Evolutionary conservation across 495 filamentous ascomycete species (phyloP), one percentile per base, ranked within the genome.

Genomic region (Penicillium salamii): DNA sequence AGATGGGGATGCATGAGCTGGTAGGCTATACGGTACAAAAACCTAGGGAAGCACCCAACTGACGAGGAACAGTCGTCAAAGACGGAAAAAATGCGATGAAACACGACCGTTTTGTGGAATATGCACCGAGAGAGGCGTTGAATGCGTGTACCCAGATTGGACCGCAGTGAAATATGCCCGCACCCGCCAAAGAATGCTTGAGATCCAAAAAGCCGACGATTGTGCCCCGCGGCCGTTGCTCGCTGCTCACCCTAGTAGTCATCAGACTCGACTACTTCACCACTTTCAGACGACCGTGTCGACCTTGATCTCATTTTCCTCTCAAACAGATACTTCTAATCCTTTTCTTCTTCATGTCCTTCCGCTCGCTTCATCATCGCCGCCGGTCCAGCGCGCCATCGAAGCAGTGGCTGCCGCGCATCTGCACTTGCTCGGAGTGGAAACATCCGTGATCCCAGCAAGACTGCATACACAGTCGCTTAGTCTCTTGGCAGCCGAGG

Each of bases 1-100:
- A 53, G 50, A 53, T 47, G 50, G 43, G 50, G 50, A 3, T 53
- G 43, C 20, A 24, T 47, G 37, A 47, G 35, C 43, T 53, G 50
- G 50, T 47, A 38, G 31, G 18, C 37, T 17, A 4, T 31, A n/a
- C 19, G 15, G 9, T 20, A n/a, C 12, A 15, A 9, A n/a, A n/a
- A n/a, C n/a, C n/a, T n/a, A n/a, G n/a, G n/a, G n/a, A n/a, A n/a
- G n/a, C n/a, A n/a, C n/a, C 26, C 28, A 35, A 46, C 7, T 28
- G 4, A 26, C 23, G 23, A 26, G 23, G 23, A 35, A n/a, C 36
- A 53, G 50, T 42, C 50, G 50, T 28, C 40, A 42, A 34, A 13
- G 50, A 31, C 42, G 43, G 5, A 53, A 53, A 31, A 53, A 53
- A 31, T 53, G 50, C 31, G 50, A 53, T 24, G 50, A 53, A 23